These are phyloP conservation scores for Hylodesmum podocarpum DNA, from an alignment of 306 rosid species.

Conservation along the genomic window DNA sequence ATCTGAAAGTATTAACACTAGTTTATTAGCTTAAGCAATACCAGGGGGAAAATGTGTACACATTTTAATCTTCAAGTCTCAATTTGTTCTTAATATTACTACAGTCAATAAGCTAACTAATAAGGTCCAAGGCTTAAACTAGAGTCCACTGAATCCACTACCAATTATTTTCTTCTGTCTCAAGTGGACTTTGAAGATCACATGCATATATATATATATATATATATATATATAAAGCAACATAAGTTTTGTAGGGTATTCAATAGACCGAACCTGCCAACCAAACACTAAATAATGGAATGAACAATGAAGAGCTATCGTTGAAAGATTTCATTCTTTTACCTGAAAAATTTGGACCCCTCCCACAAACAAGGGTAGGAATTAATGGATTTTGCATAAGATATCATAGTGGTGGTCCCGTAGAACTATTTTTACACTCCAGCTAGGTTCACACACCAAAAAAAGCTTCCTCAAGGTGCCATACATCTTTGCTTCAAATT, in stretches of 20 bases:
- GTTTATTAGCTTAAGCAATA: not conserved
- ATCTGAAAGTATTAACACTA: not conserved
- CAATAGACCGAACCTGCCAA: conserved; percentile 32
- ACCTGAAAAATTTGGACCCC: conserved; percentile 38
- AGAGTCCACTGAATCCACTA: not conserved
- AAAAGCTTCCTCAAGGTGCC: not conserved
- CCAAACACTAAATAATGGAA: conserved; percentile 21
- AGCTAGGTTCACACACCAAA: not conserved
- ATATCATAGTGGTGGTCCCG: conserved; percentile 24
- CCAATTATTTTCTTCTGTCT: not conserved
- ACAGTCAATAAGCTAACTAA: not conserved
- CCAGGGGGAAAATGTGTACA: not conserved
- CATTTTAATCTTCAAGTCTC: not conserved
- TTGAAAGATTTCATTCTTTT: conserved; percentile 39
- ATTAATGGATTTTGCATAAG: conserved; percentile 15
- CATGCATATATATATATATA: too few relatives aligned
- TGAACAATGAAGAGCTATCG: conserved; percentile 19
- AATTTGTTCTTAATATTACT: not conserved
- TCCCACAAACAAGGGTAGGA: conserved; percentile 19
- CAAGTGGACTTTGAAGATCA: not conserved
- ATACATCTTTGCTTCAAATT: not conserved
- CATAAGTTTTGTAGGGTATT: not conserved
- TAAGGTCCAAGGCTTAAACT: not conserved
- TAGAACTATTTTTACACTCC: not conserved
- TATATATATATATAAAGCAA: not conserved